Base-by-base conservation (phyloP, 2,329 filamentous ascomycete genomes). In the Clarireedia paspali region DNA sequence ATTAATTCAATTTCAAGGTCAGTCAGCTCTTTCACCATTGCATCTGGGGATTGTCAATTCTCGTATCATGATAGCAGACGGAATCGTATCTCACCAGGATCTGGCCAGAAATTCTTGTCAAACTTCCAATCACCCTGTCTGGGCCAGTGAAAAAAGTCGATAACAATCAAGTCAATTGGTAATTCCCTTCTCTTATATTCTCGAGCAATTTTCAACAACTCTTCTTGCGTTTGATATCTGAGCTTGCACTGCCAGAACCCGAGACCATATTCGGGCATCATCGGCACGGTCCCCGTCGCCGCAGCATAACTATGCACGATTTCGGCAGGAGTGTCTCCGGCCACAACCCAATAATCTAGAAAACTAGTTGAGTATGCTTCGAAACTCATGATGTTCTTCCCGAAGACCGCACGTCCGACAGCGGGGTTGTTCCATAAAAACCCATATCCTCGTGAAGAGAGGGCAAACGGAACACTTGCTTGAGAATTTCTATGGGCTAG, bases 221-320 rank as follows among this genome's bases (percentile, higher is more conserved):
- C 82, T 17, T 85, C 81, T 62, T 87, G 84, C 0, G 79, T 85
- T 67, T 82, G 79, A 61, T 87, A 87, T 1, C 83, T 74, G 10
- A 86, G 70, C 67, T 84, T 86, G 68, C 81, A 85, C 65, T 87
- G 83, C 83, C 83, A 86, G 65, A 86, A 87, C 0, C 83, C 83
- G 0, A 87, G 73, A 0, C 82, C 83, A 62, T 84, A 85, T 61
- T 85, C 83, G 1, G 83, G 84, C 83, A 87, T 86, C 77, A 82
- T 81, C 0, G 84, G 83, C 0, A 79, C 80, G 36, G 73, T 77
- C 0, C 83, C 83, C 0, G 82, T 83, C 1, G 74, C 79, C 4
- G 69, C 68, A 0, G 78, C 77, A 61, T 86, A 87, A 0, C 76
- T 72, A 57, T 80, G 71, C 6, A 78, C 75, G 44, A 86, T 83